Conservation (phyloP, 306 rosid species). For the Oxytropis ochrocephala region DNA sequence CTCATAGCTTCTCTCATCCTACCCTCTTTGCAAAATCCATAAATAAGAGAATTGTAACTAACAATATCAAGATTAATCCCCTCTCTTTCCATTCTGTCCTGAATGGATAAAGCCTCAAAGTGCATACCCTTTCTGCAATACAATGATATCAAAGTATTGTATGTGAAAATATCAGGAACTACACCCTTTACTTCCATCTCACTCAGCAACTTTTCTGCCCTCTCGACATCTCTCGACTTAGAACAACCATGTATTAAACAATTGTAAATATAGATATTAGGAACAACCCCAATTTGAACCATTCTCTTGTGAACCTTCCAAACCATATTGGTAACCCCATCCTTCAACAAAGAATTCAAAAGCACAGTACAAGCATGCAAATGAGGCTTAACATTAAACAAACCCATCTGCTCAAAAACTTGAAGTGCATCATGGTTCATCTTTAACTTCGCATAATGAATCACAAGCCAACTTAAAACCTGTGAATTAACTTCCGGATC, state of each 20-base stretch:
- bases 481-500: conserved; percentile 65
- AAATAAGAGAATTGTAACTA: conserved; percentile 70
- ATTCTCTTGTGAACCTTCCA: conserved; percentile 70
- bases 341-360: conserved; percentile 65
- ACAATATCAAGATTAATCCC: conserved; percentile 72
- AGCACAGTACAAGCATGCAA: conserved; percentile 83
- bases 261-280: conserved; percentile 63
- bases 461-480: conserved; percentile 84
- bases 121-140: conserved; percentile 71
- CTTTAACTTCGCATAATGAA: conserved; percentile 48
- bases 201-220: conserved; percentile 48
- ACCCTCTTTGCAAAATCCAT: conserved; percentile 78
- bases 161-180: conserved; percentile 72
- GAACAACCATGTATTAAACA: conserved; percentile 83
- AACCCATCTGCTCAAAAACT: conserved; percentile 72
- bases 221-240: conserved; percentile 65
- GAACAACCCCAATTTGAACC: conserved; percentile 47
- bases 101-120: conserved; percentile 70
- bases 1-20: conserved; percentile 79
- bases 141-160: conserved; percentile 74
- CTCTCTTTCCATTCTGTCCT: conserved; percentile 68
- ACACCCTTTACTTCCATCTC: conserved; percentile 69
- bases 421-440: conserved; percentile 67
- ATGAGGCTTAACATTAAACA: conserved; percentile 47
- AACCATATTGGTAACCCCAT: conserved; percentile 49